phyloP scores from a whole-genome alignment of 192 early-diverging fungal species.

The Chytriomyces sp. region DNA sequence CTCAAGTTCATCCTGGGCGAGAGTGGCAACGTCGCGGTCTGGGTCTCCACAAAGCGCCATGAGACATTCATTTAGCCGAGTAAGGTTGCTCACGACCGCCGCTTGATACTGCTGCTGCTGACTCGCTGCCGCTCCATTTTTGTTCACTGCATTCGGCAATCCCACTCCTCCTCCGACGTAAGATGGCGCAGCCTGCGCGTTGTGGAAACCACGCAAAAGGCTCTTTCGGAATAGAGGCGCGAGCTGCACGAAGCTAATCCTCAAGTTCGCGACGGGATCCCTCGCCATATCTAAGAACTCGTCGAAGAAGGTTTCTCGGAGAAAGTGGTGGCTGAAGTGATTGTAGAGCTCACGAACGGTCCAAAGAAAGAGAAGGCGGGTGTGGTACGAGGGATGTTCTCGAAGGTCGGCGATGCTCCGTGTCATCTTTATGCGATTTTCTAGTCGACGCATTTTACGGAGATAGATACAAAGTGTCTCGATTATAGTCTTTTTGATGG shows the following conservation, averaged over 20 bases:
- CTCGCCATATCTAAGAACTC: conserved; percentile 36
- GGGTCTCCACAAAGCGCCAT: conserved; percentile 16
- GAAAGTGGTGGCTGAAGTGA: conserved; percentile 46
- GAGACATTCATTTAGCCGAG: conserved; percentile 21
- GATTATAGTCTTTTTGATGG: conserved; percentile 47
- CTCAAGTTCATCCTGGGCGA: conserved; percentile 17
- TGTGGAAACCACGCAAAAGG: conserved; percentile 19
- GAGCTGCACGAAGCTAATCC: conserved; percentile 34
- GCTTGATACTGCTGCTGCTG: background rate
- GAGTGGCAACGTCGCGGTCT: conserved; percentile 11
- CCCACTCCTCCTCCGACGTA: background rate
- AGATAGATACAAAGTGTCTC: conserved; percentile 40
- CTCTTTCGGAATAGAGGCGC: conserved; percentile 34
- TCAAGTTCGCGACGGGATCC: conserved; percentile 51
- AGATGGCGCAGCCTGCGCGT: background rate
- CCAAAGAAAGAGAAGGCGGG: conserved; percentile 44
- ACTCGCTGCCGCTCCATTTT: background rate
- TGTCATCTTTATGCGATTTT: conserved; percentile 43
- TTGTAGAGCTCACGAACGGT: conserved; percentile 29
- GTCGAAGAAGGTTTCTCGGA: conserved; percentile 43
- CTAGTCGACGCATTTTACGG: conserved; percentile 32
- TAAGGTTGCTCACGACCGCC: conserved; percentile 8
- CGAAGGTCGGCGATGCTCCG: conserved; percentile 50
- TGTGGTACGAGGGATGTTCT: conserved; percentile 37
- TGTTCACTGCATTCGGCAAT: background rate